A percentile compares a stretch with the other conserved stretches of the same genome.
These are phyloP conservation scores for Zygoascus biomembranicola DNA, from an alignment of 805 yeast genomes.

Conservation along the genomic window DNA sequence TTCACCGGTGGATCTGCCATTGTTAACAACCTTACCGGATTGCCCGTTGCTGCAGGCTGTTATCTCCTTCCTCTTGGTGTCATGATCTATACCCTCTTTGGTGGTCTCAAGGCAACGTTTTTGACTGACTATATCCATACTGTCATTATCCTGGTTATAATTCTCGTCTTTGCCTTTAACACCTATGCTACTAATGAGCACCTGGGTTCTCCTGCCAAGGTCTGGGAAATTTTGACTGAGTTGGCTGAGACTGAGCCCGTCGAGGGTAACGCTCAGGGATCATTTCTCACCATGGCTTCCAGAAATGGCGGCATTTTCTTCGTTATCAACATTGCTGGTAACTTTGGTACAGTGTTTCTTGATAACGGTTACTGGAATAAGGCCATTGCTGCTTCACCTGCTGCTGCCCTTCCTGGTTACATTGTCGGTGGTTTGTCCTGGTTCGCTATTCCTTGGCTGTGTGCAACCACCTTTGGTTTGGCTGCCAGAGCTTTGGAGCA, in stretches of 20 bases:
- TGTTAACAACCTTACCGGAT: constrained; percentile 71
- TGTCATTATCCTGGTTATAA: constrained; percentile 65
- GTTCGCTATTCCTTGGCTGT: constrained; percentile 82
- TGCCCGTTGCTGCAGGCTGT: constrained; percentile 73
- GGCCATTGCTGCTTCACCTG: constrained; percentile 80
- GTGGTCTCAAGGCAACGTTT: constrained; percentile 79
- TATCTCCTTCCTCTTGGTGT: constrained; percentile 78
- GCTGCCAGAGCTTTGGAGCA: constrained; percentile 68
- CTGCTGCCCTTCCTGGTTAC: constrained; percentile 80
- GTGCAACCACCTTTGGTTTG: constrained; percentile 81
- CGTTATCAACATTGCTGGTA: constrained; percentile 81
- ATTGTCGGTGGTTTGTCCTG: constrained; percentile 83
- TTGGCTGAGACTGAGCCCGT: constrained; percentile 54
- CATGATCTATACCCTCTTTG: constrained; percentile 63
- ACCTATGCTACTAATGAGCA: constrained; percentile 61
- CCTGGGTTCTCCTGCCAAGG: constrained; percentile 75
- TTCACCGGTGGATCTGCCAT: constrained; percentile 87
- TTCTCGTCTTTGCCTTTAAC: constrained; percentile 72
- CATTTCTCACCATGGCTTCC: constrained; percentile 82
- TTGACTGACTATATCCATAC: constrained; percentile 77
- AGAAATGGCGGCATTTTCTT: constrained; percentile 82
- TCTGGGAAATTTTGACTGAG: constrained; percentile 64
- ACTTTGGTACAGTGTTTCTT: constrained; percentile 80
- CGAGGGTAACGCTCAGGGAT: constrained; percentile 75
- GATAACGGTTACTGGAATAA: constrained; percentile 88